Percentiles rank a stretch among this genome's conserved stretches.
Evolutionary conservation across 108 stramenopile species (phyloP).

Genomic region (Cyclotella atomus): DNA sequence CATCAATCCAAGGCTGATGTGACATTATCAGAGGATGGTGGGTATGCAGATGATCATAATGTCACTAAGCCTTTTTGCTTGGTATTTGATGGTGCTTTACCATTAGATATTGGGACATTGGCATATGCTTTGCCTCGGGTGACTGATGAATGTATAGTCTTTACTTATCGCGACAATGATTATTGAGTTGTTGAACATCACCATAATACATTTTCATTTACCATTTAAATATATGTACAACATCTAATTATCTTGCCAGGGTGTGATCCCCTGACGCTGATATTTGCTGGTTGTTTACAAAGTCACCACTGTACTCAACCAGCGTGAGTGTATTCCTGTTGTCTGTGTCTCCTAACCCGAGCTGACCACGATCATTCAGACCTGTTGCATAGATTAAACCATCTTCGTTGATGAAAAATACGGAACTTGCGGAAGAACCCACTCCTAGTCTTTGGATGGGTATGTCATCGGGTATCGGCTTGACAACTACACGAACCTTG

Average conservation of each 20-base stretch:
- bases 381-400: slow-evolving; percentile 26
- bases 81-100: slow-evolving; percentile 52
- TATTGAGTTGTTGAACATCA: too few species aligned
- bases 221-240: neutral
- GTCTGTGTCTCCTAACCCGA: slow-evolving; percentile 36
- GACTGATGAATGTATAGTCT: slow-evolving; percentile 45
- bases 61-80: slow-evolving; percentile 40
- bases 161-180: too few species aligned
- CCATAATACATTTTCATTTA: too few species aligned
- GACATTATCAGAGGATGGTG: neutral
- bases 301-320: slow-evolving; percentile 10
- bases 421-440: slow-evolving; percentile 43
- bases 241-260: slow-evolving; percentile 13
- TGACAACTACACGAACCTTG: slow-evolving; percentile 28
- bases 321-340: slow-evolving; percentile 36
- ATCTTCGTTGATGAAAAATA: slow-evolving; percentile 35
- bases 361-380: slow-evolving; percentile 45
- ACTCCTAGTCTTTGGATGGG: slow-evolving; percentile 24
- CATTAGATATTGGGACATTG: slow-evolving; percentile 28
- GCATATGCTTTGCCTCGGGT: slow-evolving; percentile 40
- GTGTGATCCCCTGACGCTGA: slow-evolving; percentile 48
- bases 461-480: slow-evolving; percentile 15
- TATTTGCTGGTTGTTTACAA: slow-evolving; percentile 5
- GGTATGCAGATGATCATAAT: neutral
- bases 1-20: slow-evolving; percentile 5